Evolutionary conservation across 805 yeast species (phyloP).

Genomic region (Suhomyces sp.): DNA sequence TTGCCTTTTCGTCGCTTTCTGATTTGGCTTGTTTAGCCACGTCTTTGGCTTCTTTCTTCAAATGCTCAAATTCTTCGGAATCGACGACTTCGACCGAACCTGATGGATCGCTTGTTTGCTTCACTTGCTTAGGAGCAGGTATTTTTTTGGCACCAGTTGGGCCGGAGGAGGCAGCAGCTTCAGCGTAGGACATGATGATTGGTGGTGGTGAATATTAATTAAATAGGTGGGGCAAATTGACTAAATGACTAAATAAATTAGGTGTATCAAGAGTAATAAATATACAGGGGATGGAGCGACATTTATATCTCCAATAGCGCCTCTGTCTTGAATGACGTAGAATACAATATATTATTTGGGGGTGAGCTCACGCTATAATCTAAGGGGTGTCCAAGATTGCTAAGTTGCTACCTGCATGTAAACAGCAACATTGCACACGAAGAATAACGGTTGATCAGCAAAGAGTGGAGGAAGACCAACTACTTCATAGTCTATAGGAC

Average conservation of each 20-base stretch:
- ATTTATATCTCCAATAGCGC: background rate
- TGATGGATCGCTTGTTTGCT: constrained; percentile 19
- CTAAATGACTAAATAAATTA: background rate
- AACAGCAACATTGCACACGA: background rate
- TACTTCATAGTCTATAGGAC: background rate
- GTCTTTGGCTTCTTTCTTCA: constrained; percentile 19
- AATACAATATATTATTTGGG: background rate
- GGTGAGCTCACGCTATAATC: background rate
- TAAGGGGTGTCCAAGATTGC: background rate
- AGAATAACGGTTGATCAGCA: background rate
- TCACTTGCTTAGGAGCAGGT: constrained; percentile 27
- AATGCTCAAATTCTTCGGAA: constrained; percentile 20
- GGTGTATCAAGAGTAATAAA: background rate
- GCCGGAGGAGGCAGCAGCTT: constrained; percentile 41
- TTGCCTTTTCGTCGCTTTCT: constrained; percentile 15
- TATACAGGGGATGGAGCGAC: background rate
- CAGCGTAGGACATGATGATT: constrained; percentile 28
- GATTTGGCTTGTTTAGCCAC: constrained; percentile 18
- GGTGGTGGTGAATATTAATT: background rate
- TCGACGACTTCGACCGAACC: constrained; percentile 23
- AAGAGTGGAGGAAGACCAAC: background rate
- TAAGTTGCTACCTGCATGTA: constrained; percentile 4
- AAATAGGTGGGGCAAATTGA: background rate
- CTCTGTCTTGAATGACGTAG: constrained; percentile 1
- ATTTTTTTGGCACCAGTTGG: constrained; percentile 32